Conservation (phyloP, 2,329 filamentous ascomycete species). For the Bipolaris bicolor region DNA sequence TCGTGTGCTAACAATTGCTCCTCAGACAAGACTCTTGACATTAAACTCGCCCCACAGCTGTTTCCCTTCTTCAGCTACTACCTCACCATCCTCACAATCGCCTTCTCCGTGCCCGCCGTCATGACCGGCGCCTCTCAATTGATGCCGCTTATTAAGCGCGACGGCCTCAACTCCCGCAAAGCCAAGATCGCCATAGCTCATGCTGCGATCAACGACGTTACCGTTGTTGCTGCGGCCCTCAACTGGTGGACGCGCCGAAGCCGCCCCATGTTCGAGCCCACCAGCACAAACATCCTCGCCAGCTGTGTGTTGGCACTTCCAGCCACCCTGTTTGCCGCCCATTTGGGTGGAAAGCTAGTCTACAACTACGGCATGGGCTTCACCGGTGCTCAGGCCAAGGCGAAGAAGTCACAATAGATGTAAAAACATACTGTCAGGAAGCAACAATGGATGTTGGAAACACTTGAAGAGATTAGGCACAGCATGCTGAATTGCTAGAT, state of each 20-base stretch:
- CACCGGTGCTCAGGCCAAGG: conserved; percentile 29
- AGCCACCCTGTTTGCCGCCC: conserved; percentile 49
- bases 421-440: not conserved
- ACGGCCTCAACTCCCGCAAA: conserved; percentile 52
- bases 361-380: conserved; percentile 57
- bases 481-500: no score
- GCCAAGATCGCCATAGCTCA: conserved; percentile 52
- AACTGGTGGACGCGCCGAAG: conserved; percentile 53
- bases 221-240: conserved; percentile 48
- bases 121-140: conserved; percentile 47
- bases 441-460: not conserved
- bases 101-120: conserved; percentile 42
- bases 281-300: conserved; percentile 45
- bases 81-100: conserved; percentile 50
- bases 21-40: conserved; percentile 37
- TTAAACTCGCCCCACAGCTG: conserved; percentile 35
- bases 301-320: conserved; percentile 46
- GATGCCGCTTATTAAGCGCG: conserved; percentile 51
- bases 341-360: conserved; percentile 53
- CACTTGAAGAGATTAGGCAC: no score
- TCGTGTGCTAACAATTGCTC: conserved; percentile 1
- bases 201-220: conserved; percentile 52
- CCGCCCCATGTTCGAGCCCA: conserved; percentile 44
- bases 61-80: conserved; percentile 53
- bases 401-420: conserved; percentile 33